A percentile compares a stretch with the other conserved stretches of the same genome.
Conservation (phyloP, 1,284 basidiomycete species). For the Cryptococcus deneoformans region DNA sequence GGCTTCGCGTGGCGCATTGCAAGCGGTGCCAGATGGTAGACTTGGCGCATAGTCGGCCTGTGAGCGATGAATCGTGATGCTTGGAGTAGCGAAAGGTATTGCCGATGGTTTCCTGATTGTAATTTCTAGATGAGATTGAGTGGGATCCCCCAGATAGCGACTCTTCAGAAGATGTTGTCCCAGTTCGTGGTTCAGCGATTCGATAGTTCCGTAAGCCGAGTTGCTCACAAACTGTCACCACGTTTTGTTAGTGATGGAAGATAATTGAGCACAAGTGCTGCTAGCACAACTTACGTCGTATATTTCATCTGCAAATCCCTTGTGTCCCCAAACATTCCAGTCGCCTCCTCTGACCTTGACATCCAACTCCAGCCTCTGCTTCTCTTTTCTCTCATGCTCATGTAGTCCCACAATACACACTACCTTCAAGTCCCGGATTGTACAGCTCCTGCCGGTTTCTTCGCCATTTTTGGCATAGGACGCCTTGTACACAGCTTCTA, state of each 20-base stretch:
- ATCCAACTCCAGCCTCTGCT: constrained; percentile 66
- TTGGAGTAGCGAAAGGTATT: constrained; percentile 66
- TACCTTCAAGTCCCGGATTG: constrained; percentile 57
- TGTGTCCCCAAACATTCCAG: constrained; percentile 48
- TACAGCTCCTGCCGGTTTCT: constrained; percentile 9
- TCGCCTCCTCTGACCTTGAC: constrained; percentile 49
- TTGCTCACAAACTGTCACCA: constrained; percentile 46
- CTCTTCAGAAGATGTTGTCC: constrained; percentile 49
- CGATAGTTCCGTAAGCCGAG: constrained; percentile 67
- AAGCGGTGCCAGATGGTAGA: neutral
- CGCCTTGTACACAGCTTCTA: constrained; percentile 21
- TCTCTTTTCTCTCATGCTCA: constrained; percentile 64
- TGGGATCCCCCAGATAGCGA: neutral
- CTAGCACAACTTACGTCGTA: constrained; percentile 50
- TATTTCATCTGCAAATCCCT: constrained; percentile 48
- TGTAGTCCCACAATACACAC: constrained; percentile 70
- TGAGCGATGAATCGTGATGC: constrained; percentile 60
- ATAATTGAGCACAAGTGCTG: neutral
- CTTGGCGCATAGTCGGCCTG: constrained; percentile 43
- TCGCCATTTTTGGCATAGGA: constrained; percentile 1
- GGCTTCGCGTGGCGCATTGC: neutral
- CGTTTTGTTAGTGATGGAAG: neutral
- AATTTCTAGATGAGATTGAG: constrained; percentile 52
- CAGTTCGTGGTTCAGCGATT: constrained; percentile 65
- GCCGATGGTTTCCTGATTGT: constrained; percentile 74